These are phyloP conservation scores for Kockiozyma suomiensis DNA, from an alignment of 805 yeast species.

Conservation along the genomic window DNA sequence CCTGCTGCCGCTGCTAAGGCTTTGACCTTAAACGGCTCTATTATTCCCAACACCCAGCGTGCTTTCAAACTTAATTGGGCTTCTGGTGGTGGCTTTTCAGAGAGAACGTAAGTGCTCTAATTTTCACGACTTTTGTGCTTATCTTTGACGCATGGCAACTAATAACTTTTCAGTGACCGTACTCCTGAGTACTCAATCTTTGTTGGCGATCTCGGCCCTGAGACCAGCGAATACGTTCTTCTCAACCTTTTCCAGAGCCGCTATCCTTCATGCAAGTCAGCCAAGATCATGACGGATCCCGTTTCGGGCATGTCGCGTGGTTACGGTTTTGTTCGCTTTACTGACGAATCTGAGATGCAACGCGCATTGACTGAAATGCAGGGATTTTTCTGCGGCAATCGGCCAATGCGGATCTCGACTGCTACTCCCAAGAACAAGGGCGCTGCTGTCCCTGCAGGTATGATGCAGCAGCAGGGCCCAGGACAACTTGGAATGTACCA, in stretches of 20 bases:
- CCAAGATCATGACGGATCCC: conserved; percentile 76
- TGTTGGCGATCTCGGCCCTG: conserved; percentile 81
- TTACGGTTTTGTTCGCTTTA: conserved; percentile 85
- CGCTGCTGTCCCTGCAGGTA: conserved; percentile 37
- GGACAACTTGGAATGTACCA: conserved; percentile 38
- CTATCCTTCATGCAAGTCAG: conserved; percentile 74
- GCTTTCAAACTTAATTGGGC: conserved; percentile 81
- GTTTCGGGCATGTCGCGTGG: conserved; percentile 73
- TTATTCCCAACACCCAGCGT: conserved; percentile 64
- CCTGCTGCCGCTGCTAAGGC: conserved; percentile 67
- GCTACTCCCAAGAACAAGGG: conserved; percentile 57
- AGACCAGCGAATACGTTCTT: conserved; percentile 66
- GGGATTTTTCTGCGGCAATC: conserved; percentile 68
- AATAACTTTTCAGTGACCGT: conserved; percentile 32
- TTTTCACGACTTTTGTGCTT: background rate
- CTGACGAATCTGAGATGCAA: conserved; percentile 65
- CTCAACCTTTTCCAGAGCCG: conserved; percentile 66
- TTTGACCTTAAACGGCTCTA: conserved; percentile 60
- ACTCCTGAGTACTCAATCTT: conserved; percentile 66
- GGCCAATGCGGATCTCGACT: conserved; percentile 76
- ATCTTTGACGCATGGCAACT: background rate
- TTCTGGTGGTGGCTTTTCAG: conserved; percentile 51
- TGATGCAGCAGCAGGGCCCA: conserved; percentile 37
- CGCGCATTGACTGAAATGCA: conserved; percentile 80
- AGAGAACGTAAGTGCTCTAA: conserved; percentile 23